Evolutionary conservation across 352 stramenopile species (phyloP), one percentile per base, ranked within the genome.

Genomic region (Hyaloperonospora brassicae): DNA sequence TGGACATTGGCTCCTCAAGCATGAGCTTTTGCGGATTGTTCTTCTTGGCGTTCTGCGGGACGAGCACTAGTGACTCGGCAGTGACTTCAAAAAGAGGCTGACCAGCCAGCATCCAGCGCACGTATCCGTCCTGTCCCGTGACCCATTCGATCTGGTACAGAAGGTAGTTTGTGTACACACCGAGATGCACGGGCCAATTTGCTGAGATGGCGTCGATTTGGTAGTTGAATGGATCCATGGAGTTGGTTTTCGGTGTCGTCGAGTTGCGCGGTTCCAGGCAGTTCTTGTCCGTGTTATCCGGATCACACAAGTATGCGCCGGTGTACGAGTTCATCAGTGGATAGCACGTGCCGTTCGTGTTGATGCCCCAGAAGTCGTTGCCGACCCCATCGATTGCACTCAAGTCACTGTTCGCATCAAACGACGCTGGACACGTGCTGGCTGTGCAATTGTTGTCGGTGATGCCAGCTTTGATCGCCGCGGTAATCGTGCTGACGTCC

Each of bases 1-100:
- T 49, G 61, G 95, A 97, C 34, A 79, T 87, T 6, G 91, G 91
- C 64, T 97, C 91, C 51, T 90, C 82, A 9, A 93, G 79, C 66
- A 97, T 95, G 52, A 62, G 84, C 72, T 64, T 90, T 65, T 61
- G 72, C 65, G 70, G 81, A 81, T 53, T 86, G 50, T 41, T 76
- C 21, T 51, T 58, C 40, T 59, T 53, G 0, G 36, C 2, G 44
- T 77, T 59, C 41, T 77, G 65, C 8, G 65, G 65, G 0, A 67
- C 31, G 9, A 60, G 50, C 23, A 24, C 42, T 22, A 95, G 57
- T 27, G 65, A 68, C 34, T 72, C 34, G 0, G 78, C 62, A 1
- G 72, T 54, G 8, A 97, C 78, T 34, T 87, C 83, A 62, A 89
- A 95, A 14, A 95, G 46, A 39, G 89, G 79, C 34, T 76, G 62